phyloP scores from a whole-genome alignment of 1,284 basidiomycete genomes.

The Ceratobasidium sp. region DNA sequence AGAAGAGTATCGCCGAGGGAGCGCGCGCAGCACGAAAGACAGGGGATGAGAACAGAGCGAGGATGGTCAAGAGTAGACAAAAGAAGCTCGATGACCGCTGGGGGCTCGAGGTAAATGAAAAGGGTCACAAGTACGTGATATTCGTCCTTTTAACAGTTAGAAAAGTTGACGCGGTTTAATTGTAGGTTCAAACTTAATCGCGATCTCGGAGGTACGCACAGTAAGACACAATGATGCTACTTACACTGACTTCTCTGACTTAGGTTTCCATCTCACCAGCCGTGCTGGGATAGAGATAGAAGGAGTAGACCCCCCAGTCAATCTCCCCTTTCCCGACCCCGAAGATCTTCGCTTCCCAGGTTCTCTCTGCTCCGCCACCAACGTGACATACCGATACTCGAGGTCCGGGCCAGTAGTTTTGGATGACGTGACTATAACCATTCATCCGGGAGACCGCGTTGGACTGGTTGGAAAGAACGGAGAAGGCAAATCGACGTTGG shows the following conservation, averaged over 20 bases:
- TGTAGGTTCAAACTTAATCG: slow-evolving; percentile 75
- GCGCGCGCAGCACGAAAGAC: slow-evolving; percentile 68
- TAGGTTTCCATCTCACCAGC: slow-evolving; percentile 61
- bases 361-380: slow-evolving; percentile 66
- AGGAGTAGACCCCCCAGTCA: slow-evolving; percentile 63
- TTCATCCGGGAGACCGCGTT: slow-evolving; percentile 69
- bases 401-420: slow-evolving; percentile 60
- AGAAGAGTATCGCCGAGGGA: slow-evolving; percentile 63
- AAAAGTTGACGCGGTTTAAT: not conserved
- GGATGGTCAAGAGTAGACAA: slow-evolving; percentile 70
- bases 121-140: slow-evolving; percentile 55
- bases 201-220: slow-evolving; percentile 61
- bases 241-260: not conserved
- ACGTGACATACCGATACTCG: slow-evolving; percentile 64
- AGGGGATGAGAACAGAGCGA: slow-evolving; percentile 73
- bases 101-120: slow-evolving; percentile 66
- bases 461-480: slow-evolving; percentile 72
- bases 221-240: not conserved
- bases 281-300: slow-evolving; percentile 68
- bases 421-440: slow-evolving; percentile 67
- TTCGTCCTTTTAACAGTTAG: slow-evolving; percentile 51
- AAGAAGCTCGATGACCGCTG: slow-evolving; percentile 74
- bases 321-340: slow-evolving; percentile 65
- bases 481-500: slow-evolving; percentile 69
- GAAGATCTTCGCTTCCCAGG: slow-evolving; percentile 66